Base-by-base conservation (phyloP, 2,329 filamentous ascomycete species). In the Fusarium coffeatum region DNA sequence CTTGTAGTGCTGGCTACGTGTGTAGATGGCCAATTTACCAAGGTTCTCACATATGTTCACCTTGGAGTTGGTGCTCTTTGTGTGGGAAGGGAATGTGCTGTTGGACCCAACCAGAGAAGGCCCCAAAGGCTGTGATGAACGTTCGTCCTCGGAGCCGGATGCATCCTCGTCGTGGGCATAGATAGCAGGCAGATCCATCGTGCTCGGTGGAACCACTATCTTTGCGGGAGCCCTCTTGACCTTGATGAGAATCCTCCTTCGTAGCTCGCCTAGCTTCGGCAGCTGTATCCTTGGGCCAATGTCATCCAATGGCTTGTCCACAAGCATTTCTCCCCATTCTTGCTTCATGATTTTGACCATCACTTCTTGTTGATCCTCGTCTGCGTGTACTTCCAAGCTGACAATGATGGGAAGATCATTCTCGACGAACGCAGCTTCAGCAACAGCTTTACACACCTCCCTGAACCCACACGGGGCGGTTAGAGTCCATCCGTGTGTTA, bases 331-430 rank as follows among this genome's bases (percentile, higher is more conserved):
- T 42, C 86, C 87, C 94, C 94, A 99, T 69, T 93, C 91, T 72
- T 97, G 89, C 70, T 90, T 90, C 92, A 99, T 98, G 68, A 98
- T 97, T 59, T 92, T 88, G 13, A 97, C 94, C 93, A 98, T 98
- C 53, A 92, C 87, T 69, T 93, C 89, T 79, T 99, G 96, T 79
- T 98, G 95, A 55, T 92, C 89, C 3, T 86, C 83, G 65, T 91
- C 88, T 16, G 93, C 91, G 78, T 98, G 95, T 1, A 98, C 93
- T 80, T 99, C 96, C 8, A 98, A 85, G 78, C 94, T 97, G 70
- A 98, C 89, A 62, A 98, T 97, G 41, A 99, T 83, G 1, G 96
- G 96, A 22, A 97, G 83, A 55, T 92, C 87, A 64, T 88, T 94
- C 9, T 83, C 87, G 28, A 88, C 83, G 74, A 98, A 98, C 0